Evolutionary conservation across 73 alveolate species (phyloP).

Genomic region (Halteria grandinella): DNA sequence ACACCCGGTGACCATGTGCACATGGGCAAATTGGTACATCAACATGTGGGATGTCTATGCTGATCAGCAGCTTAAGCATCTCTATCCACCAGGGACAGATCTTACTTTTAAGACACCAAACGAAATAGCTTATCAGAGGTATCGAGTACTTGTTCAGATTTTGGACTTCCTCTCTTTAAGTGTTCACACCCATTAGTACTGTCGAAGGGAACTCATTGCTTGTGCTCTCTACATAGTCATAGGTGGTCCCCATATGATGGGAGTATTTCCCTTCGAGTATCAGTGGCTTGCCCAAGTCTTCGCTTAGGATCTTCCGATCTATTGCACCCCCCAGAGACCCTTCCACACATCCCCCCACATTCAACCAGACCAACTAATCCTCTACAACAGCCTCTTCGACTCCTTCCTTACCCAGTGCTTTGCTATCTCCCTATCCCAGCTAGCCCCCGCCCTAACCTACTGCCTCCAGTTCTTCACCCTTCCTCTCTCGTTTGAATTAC

Average conservation of each 20-base stretch:
- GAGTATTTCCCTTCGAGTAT: conserved; percentile 27
- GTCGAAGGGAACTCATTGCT: conserved; percentile 6
- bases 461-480: conserved; percentile 1
- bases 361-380: not conserved
- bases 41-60: conserved; percentile 45
- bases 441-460: not conserved
- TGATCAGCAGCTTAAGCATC: not conserved
- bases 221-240: conserved; percentile 1
- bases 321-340: no score
- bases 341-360: no score
- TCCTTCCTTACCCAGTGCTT: not conserved
- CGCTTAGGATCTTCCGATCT: no score
- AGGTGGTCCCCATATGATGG: conserved; percentile 37
- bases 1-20: conserved; percentile 27
- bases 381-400: conserved; percentile 10
- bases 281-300: conserved; percentile 19
- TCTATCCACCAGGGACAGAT: not conserved
- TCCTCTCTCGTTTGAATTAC: conserved; percentile 25
- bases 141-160: conserved; percentile 2
- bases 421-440: not conserved
- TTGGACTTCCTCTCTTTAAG: not conserved
- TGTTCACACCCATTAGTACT: not conserved
- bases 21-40: conserved; percentile 37
- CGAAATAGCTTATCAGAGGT: conserved; percentile 31
- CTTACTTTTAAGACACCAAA: conserved; percentile 20